Base-by-base conservation (phyloP, 2,329 filamentous ascomycete species). In the Trichoderma brevicompactum region DNA sequence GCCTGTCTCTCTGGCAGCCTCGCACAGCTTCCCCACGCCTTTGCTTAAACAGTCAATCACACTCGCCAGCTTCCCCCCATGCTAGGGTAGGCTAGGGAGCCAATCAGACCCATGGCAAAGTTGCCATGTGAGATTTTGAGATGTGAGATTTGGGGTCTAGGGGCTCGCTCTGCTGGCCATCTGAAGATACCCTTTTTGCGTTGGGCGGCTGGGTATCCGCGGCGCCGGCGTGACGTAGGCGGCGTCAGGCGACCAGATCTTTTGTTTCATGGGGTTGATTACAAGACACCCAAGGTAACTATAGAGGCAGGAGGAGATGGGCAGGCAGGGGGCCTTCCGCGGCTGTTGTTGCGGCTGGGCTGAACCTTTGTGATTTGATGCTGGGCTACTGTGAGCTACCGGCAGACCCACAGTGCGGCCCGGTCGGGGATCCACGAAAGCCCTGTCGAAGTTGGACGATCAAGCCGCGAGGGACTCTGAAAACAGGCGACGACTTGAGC, bases 61-160 rank as follows among this genome's bases (percentile, higher is more conserved):
- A 34, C 15, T 19, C n/a, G 15, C 40, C 44, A 19, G 49, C 59
- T 62, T 53, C 49, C 49, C 49, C 23, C 49, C 60, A 63, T 53
- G 49, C 40, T 40, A 28, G 36, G 46, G 48, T 32, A 38, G 32
- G 49, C n/a, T 40, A 49, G 38, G 28, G 28, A 54, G 9, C 49
- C 60, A 63, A 63, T 63, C 60, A 52, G 48, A 54, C 60, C 60
- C 49, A 38, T 54, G 49, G 49, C 17, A 28, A 23, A 36, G 49
- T 49, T 63, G 60, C 60, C 60, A 63, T 63, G 60, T 63, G 60
- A 54, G 60, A 63, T 63, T 63, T 63, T 63, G 60, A 59, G 60
- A 63, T 46, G 60, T 46, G 60, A 52, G 60, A 63, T 53, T 46
- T 63, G 49, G 60, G 60, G 60, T 46, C 49, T 62, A 15, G 19